Base-by-base conservation (phyloP, 1,284 basidiomycete species). In the Phellinidium pouzarii region DNA sequence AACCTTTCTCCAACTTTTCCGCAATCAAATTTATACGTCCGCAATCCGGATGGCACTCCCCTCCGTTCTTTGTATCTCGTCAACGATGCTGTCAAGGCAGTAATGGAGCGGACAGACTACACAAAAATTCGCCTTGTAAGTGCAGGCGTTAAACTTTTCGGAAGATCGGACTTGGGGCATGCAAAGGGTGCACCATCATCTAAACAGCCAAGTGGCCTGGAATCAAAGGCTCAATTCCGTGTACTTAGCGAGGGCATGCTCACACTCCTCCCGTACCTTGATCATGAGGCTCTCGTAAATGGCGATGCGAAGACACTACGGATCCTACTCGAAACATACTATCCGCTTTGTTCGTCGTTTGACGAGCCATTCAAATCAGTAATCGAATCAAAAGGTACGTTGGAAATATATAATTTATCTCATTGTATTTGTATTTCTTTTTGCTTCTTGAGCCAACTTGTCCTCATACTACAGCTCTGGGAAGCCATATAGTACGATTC, bases 1-100 rank as follows among this genome's bases (percentile, higher is more conserved):
- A 75, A 84, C 55, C 77, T 98, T 55, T 61, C 82, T n/a, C 68
- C 71, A 3, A 14, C 45, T 44, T 98, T 94, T 70, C 91, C 91
- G 5, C 74, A 79, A 14, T 71, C 71, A 51, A 92, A 88, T 66
- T 74, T 89, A 48, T 90, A 91, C 54, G 92, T 97, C 12, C 85
- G 96, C 56, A 97, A 95, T 66, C 84, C 89, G 1, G 78, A 74
- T 26, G 91, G 90, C 34, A 84, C 88, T 25, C 73, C 81, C 14
- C 76, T 87, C 20, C 84, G 94, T 40, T 88, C 90, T 5, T 76
- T 98, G 48, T 98, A 98, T 74, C 76, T 98, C 58, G 87, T 89
- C 50, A 96, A 95, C 61, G 80, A 86, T 61, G 73, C 89, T 57
- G 87, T 94, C 61, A 91, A 87, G 67, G 71, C 77, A 14, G 76